Evolutionary conservation across 148 eudicot genomes (phyloP).

Genomic region (Camellia sinensis): DNA sequence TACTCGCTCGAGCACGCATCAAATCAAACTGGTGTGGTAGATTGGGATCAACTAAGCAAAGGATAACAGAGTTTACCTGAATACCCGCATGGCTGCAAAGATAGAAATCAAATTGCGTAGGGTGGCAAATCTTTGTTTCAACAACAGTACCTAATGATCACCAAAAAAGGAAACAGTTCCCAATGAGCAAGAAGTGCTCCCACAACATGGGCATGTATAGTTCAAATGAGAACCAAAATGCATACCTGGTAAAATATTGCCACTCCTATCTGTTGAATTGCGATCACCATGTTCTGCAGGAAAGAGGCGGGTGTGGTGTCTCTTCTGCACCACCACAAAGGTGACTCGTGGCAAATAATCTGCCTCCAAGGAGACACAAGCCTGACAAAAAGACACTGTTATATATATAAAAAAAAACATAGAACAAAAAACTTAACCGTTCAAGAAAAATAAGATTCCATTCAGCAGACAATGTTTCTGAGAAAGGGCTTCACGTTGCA

Average conservation of each 20-base stretch:
- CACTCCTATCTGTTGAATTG: conserved; percentile 59
- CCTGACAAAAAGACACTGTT: conserved; percentile 33
- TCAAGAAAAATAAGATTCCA: background rate
- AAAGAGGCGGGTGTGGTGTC: conserved; percentile 92
- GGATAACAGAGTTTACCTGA: conserved; percentile 42
- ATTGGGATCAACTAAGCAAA: background rate
- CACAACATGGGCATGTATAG: no score
- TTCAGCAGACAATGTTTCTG: background rate
- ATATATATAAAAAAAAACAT: background rate
- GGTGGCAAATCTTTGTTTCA: conserved; percentile 69
- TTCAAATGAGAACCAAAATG: background rate
- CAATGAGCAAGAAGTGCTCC: background rate
- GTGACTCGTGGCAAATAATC: conserved; percentile 67
- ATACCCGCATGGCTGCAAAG: conserved; percentile 87
- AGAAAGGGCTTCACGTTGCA: background rate
- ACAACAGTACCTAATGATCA: conserved; percentile 54
- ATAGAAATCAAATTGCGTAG: conserved; percentile 58
- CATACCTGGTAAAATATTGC: conserved; percentile 84
- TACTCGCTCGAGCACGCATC: no score
- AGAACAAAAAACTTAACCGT: background rate
- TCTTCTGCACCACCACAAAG: conserved; percentile 88
- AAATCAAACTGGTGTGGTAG: background rate
- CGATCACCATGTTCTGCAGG: conserved; percentile 35
- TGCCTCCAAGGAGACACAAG: conserved; percentile 57
- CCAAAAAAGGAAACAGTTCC: background rate